Conservation (phyloP, 208 protist genomes). For the Trypanosoma lewisi region DNA sequence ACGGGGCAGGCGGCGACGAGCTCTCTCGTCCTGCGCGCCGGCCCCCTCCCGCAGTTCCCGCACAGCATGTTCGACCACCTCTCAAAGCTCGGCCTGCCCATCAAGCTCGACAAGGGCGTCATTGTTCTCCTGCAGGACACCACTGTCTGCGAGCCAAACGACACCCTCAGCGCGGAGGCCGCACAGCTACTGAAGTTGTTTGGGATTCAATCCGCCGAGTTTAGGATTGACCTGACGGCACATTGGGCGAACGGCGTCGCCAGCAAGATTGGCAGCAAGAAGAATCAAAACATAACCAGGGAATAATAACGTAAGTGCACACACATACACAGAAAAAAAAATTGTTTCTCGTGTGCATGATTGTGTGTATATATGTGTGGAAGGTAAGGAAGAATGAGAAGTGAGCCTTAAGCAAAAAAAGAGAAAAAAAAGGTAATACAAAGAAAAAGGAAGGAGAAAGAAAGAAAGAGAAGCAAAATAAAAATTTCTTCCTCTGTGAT, state of each 20-base stretch:
- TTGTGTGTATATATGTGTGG: background rate
- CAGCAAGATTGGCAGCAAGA: constrained; percentile 49
- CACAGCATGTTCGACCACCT: constrained; percentile 93
- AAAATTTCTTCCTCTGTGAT: constrained; percentile 1
- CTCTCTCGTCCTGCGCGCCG: constrained; percentile 69
- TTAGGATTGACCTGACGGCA: constrained; percentile 80
- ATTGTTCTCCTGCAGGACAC: constrained; percentile 89
- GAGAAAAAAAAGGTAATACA: no score
- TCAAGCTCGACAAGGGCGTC: constrained; percentile 88
- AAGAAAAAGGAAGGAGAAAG: background rate
- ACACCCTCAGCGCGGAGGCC: constrained; percentile 88
- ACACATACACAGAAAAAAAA: constrained; percentile 2
- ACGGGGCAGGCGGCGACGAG: constrained; percentile 75
- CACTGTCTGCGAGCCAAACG: constrained; percentile 85
- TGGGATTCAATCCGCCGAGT: constrained; percentile 78
- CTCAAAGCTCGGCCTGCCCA: constrained; percentile 87
- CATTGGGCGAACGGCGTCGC: constrained; percentile 88
- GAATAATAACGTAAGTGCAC: background rate
- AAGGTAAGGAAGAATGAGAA: background rate
- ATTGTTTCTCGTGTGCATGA: background rate
- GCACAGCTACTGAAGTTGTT: constrained; percentile 90
- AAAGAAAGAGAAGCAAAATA: constrained; percentile 1
- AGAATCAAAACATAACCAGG: constrained; percentile 11
- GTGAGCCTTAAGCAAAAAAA: background rate
- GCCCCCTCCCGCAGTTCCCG: constrained; percentile 85